A percentile compares a stretch with the other conserved stretches of the same genome.
Evolutionary conservation across 495 filamentous ascomycete genomes (phyloP).

Genomic region (Achaetomiella virescens): DNA sequence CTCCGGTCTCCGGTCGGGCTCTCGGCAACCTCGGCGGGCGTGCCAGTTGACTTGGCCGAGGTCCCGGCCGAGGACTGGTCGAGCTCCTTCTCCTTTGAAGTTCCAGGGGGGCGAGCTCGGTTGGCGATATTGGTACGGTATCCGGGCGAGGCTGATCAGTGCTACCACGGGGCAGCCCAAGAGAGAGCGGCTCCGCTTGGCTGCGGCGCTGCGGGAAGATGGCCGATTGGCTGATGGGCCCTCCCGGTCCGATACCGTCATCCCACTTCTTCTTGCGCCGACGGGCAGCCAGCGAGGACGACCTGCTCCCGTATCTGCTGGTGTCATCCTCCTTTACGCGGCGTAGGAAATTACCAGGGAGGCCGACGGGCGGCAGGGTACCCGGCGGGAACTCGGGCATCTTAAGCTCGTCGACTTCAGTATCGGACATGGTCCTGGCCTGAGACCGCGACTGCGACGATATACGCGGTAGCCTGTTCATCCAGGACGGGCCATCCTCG

Average conservation of each 20-base stretch:
- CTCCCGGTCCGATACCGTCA: conserved; percentile 69
- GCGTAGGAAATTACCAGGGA: conserved; percentile 77
- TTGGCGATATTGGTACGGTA: conserved; percentile 18
- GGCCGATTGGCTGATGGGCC: conserved; percentile 84
- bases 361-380: conserved; percentile 64
- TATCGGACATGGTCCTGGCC: conserved; percentile 60
- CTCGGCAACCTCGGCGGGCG: conserved; percentile 20
- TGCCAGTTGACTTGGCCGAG: conserved; percentile 1
- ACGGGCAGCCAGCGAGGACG: conserved; percentile 55
- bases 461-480: conserved; percentile 88
- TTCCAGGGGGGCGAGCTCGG: conserved; percentile 11
- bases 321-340: conserved; percentile 73
- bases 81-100: conserved; percentile 5
- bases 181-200: conserved; percentile 30
- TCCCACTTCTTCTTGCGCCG: conserved; percentile 64
- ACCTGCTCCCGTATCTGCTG: conserved; percentile 45
- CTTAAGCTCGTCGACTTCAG: conserved; percentile 48
- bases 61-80: conserved; percentile 14
- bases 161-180: conserved; percentile 9
- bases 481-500: conserved; percentile 89
- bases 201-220: conserved; percentile 65
- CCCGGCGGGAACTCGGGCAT: conserved; percentile 66
- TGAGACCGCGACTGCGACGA: conserved; percentile 80
- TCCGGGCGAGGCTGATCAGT: conserved; percentile 20
- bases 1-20: conserved; percentile 29